phyloP scores from a whole-genome alignment of 1,284 basidiomycete genomes.

The Naganishia liquefaciens region DNA sequence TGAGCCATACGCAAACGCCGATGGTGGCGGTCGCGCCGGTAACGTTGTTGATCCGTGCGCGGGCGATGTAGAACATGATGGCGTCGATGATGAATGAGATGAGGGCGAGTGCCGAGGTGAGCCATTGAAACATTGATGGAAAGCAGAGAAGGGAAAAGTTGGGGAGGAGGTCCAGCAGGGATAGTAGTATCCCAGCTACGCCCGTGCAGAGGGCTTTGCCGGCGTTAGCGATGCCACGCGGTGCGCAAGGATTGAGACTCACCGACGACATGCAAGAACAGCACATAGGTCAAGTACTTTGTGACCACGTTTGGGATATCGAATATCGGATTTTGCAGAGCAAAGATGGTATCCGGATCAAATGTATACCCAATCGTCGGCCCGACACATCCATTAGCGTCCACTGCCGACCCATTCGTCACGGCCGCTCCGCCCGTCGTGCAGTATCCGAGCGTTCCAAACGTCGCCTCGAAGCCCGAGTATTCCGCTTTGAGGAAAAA shows the following conservation, averaged over 20 bases:
- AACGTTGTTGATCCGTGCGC: slow-evolving; percentile 70
- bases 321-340: slow-evolving; percentile 67
- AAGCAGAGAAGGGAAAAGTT: slow-evolving; percentile 81
- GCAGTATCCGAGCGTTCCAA: slow-evolving; percentile 86
- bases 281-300: slow-evolving; percentile 85
- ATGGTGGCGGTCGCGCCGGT: slow-evolving; percentile 68
- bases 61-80: slow-evolving; percentile 79
- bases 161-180: slow-evolving; percentile 77
- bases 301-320: slow-evolving; percentile 75
- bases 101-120: slow-evolving; percentile 70
- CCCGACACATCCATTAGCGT: slow-evolving; percentile 66
- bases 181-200: slow-evolving; percentile 71
- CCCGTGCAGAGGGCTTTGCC: slow-evolving; percentile 71
- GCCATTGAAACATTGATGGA: slow-evolving; percentile 73
- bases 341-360: slow-evolving; percentile 74
- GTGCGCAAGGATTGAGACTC: background rate
- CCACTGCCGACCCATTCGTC: slow-evolving; percentile 22
- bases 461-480: slow-evolving; percentile 62
- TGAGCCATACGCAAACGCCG: slow-evolving; percentile 80
- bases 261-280: slow-evolving; percentile 80
- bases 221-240: slow-evolving; percentile 51
- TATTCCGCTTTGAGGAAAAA: slow-evolving; percentile 79
- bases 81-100: slow-evolving; percentile 83
- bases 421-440: slow-evolving; percentile 47
- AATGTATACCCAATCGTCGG: slow-evolving; percentile 79